These are phyloP conservation scores for Boletus rufocinnamomeus DNA, from an alignment of 768 basidiomycete species.

Conservation along the genomic window DNA sequence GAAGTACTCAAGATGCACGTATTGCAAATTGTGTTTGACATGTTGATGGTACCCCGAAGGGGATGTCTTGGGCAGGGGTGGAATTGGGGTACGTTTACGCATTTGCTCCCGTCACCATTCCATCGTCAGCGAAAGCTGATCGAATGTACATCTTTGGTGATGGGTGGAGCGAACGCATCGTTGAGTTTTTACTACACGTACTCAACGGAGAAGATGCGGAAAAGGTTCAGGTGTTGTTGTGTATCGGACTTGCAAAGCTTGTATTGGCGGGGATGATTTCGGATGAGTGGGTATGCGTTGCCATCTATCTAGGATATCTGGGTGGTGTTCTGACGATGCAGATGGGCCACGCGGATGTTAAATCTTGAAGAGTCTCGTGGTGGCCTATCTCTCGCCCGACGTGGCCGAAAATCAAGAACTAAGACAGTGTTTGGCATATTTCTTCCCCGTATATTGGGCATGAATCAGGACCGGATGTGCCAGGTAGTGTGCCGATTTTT, in stretches of 20 bases:
- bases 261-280: constrained; percentile 74
- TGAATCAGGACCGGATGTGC: constrained; percentile 75
- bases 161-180: constrained; percentile 52
- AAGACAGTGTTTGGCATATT: constrained; percentile 83
- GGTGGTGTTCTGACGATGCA: background rate
- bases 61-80: constrained; percentile 55
- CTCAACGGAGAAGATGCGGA: constrained; percentile 57
- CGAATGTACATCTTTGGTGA: background rate
- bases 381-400: constrained; percentile 76
- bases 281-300: constrained; percentile 61
- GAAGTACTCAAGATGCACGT: constrained; percentile 66
- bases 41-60: constrained; percentile 80
- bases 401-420: constrained; percentile 81
- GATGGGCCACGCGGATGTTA: constrained; percentile 25
- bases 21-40: constrained; percentile 81
- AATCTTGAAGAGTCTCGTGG: constrained; percentile 51
- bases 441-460: constrained; percentile 76
- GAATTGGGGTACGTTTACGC: constrained; percentile 34
- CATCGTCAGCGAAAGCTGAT: background rate
- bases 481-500: too few species aligned
- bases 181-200: constrained; percentile 63
- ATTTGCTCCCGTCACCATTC: background rate
- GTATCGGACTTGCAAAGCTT: constrained; percentile 84
- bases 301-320: background rate
- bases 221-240: constrained; percentile 69